Conservation (phyloP, 768 basidiomycete species). For the Hypholoma sublateritium region DNA sequence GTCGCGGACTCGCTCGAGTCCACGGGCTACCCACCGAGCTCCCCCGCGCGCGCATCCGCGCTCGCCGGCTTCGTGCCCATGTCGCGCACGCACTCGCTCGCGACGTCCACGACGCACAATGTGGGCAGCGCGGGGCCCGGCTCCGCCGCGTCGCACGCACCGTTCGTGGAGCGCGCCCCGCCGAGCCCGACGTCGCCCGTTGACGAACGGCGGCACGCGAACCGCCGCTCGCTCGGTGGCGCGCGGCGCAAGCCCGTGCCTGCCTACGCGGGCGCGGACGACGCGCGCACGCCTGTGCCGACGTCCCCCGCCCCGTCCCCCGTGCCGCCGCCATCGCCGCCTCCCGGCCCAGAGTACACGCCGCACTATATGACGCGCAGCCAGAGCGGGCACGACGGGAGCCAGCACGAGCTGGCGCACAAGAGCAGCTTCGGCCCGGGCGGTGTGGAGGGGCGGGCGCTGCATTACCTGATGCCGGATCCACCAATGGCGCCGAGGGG, state of each 20-base stretch:
- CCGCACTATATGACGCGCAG: constrained; percentile 28
- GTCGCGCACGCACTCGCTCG: constrained; percentile 12
- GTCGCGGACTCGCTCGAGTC: constrained; percentile 21
- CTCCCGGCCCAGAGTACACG: neutral
- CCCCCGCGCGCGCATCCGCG: constrained; percentile 1
- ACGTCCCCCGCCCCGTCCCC: constrained; percentile 16
- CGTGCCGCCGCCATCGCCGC: constrained; percentile 2
- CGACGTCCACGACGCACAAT: constrained; percentile 9
- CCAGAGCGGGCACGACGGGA: constrained; percentile 15
- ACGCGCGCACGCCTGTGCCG: constrained; percentile 13
- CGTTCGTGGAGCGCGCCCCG: neutral
- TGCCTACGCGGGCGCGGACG: constrained; percentile 35
- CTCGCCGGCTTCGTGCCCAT: neutral
- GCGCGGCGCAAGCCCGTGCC: constrained; percentile 59
- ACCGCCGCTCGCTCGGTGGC: constrained; percentile 27
- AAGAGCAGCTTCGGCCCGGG: constrained; percentile 46
- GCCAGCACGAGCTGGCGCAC: constrained; percentile 28
- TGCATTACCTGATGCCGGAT: constrained; percentile 64
- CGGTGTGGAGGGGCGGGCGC: constrained; percentile 35
- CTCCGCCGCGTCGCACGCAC: constrained; percentile 14
- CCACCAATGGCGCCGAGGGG: constrained; percentile 37
- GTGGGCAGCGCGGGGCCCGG: neutral
- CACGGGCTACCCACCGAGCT: constrained; percentile 15
- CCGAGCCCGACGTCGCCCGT: neutral
- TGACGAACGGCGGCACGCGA: neutral